A percentile compares a stretch with the other conserved stretches of the same genome.
Conservation (phyloP, 352 stramenopile species). For the Plasmopara halstedii region DNA sequence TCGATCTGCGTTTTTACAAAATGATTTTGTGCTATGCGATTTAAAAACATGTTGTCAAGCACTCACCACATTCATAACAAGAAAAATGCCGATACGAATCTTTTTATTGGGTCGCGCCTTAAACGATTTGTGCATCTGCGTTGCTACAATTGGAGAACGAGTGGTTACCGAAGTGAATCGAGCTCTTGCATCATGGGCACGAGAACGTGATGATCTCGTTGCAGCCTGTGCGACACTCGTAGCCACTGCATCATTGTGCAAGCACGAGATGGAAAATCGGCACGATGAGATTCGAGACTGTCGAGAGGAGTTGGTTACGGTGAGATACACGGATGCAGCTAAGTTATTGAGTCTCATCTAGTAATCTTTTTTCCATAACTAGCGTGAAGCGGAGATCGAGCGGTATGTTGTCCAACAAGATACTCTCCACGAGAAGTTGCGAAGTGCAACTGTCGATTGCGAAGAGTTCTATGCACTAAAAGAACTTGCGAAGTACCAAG, state of each 20-base stretch:
- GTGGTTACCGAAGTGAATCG: slow-evolving; percentile 8
- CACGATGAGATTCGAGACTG: slow-evolving; percentile 19
- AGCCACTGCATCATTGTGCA: slow-evolving; percentile 22
- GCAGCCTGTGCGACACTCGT: slow-evolving; percentile 26
- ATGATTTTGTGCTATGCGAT: slow-evolving; percentile 7
- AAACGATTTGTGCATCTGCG: slow-evolving; percentile 3
- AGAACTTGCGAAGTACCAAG: slow-evolving; percentile 13
- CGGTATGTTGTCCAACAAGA: slow-evolving; percentile 13
- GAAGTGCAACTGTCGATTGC: slow-evolving; percentile 9
- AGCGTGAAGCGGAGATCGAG: slow-evolving; percentile 21
- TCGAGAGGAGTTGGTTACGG: slow-evolving; percentile 21
- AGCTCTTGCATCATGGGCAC: slow-evolving; percentile 27
- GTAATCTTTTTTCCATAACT: slow-evolving; percentile 3
- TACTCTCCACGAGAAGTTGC: slow-evolving; percentile 19
- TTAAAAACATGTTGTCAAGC: slow-evolving; percentile 19
- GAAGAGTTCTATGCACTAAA: slow-evolving; percentile 17
- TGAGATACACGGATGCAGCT: slow-evolving; percentile 1
- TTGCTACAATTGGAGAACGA: slow-evolving; percentile 8
- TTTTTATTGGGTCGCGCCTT: slow-evolving; percentile 11
- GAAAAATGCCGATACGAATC: not conserved
- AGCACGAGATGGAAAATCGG: slow-evolving; percentile 30
- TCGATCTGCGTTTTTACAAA: slow-evolving; percentile 6
- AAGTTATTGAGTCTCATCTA: not conserved
- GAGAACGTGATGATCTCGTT: slow-evolving; percentile 28
- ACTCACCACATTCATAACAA: slow-evolving; percentile 6